Conservation (phyloP, 2,329 filamentous ascomycete genomes). For the Dothideomycetidae sp. region DNA sequence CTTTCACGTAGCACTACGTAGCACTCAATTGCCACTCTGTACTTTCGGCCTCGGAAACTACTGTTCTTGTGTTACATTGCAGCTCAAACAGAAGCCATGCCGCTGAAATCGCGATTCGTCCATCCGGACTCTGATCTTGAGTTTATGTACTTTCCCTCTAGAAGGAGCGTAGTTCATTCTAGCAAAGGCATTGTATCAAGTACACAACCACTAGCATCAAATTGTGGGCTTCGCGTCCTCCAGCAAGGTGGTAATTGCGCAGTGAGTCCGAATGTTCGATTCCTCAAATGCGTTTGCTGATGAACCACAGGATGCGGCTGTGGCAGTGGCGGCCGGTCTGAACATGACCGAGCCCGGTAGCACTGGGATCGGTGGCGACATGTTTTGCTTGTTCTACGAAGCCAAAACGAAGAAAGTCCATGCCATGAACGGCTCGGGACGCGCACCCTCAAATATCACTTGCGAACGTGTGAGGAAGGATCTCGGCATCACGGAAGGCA, state of each 20-base stretch:
- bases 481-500: slow-evolving; percentile 48
- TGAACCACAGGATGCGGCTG: slow-evolving; percentile 65
- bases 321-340: slow-evolving; percentile 80
- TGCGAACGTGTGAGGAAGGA: slow-evolving; percentile 56
- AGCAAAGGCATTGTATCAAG: slow-evolving; percentile 83
- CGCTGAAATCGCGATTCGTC: slow-evolving; percentile 35
- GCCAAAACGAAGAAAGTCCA: slow-evolving; percentile 67
- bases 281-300: slow-evolving; percentile 9
- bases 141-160: slow-evolving; percentile 57
- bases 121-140: slow-evolving; percentile 36
- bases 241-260: slow-evolving; percentile 83
- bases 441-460: slow-evolving; percentile 54
- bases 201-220: slow-evolving; percentile 76
- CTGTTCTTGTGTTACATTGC: too few relatives aligned
- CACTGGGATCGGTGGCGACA: slow-evolving; percentile 91
- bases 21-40: too few relatives aligned
- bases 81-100: too few relatives aligned
- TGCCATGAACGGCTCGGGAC: slow-evolving; percentile 86
- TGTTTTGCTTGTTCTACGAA: slow-evolving; percentile 91
- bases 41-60: too few relatives aligned
- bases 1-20: too few relatives aligned
- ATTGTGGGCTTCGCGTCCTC: slow-evolving; percentile 75
- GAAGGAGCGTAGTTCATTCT: slow-evolving; percentile 85
- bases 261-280: slow-evolving; percentile 39
- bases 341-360: slow-evolving; percentile 89